Conservation (phyloP, 2,329 filamentous ascomycete genomes). For the Sporothrix globosa region DNA sequence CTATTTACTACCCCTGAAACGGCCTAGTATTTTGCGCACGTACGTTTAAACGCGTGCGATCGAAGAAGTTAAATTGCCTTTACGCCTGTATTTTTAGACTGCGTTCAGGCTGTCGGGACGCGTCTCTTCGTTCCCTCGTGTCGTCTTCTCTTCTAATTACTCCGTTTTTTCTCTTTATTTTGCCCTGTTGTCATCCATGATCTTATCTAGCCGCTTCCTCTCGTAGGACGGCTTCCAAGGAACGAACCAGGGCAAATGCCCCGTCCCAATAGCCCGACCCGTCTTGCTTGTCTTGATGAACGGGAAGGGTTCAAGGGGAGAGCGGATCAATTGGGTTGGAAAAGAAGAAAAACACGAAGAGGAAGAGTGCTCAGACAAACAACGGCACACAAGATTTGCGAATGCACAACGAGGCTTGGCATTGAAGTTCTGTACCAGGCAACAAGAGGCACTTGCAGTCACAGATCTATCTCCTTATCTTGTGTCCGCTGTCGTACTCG, state of each 20-base stretch:
- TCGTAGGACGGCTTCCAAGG: constrained; percentile 11
- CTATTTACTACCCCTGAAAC: constrained; percentile 24
- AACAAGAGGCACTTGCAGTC: too few species aligned
- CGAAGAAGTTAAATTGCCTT: constrained; percentile 10
- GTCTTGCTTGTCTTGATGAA: constrained; percentile 7
- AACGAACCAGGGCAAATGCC: neutral
- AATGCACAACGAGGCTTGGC: constrained; percentile 7
- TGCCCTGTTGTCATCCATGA: constrained; percentile 12
- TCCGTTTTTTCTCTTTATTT: too few species aligned
- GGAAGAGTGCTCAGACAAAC: neutral
- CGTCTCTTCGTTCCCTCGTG: neutral
- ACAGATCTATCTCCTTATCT: constrained; percentile 8
- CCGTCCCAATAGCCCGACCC: constrained; percentile 4
- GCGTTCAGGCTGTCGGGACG: constrained; percentile 13
- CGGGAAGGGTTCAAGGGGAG: neutral
- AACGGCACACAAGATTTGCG: constrained; percentile 18
- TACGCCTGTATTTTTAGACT: constrained; percentile 15
- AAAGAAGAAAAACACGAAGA: neutral
- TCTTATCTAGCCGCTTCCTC: neutral
- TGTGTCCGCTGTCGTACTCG: neutral
- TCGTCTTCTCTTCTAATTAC: neutral
- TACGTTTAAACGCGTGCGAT: constrained; percentile 14
- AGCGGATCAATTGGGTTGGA: neutral
- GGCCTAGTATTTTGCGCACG: constrained; percentile 12
- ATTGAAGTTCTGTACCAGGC: neutral